Percentiles rank a stretch among this genome's conserved stretches.
phyloP scores from a whole-genome alignment of 305 asterid species.

The Solanum aculeatissimum region DNA sequence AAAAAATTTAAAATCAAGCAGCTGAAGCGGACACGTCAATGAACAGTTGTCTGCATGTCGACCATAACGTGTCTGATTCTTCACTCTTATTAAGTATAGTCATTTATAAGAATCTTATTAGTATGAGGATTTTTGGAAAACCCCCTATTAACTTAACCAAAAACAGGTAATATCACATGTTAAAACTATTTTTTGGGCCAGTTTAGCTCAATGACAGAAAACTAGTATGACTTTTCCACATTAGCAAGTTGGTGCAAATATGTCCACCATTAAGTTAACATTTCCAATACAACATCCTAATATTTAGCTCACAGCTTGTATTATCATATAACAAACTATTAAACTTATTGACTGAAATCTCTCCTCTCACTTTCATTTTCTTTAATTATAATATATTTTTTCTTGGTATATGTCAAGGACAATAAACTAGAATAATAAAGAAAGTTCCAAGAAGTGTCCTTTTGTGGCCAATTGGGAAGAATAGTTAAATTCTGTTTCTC shows the following conservation, averaged over 20 bases:
- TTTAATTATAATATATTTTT: not conserved
- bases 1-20: too few species aligned
- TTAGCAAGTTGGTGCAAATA: not conserved
- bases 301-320: not conserved
- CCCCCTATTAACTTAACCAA: not conserved
- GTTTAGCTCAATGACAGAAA: not conserved
- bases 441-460: slow-evolving; percentile 14
- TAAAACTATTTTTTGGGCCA: not conserved
- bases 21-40: too few species aligned
- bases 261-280: not conserved
- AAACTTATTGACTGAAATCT: not conserved
- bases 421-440: not conserved
- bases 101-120: not conserved
- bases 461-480: not conserved
- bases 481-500: not conserved
- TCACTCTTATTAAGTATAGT: too few species aligned
- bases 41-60: too few species aligned
- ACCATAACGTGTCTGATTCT: too few species aligned
- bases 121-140: not conserved
- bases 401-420: not conserved
- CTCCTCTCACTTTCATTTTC: not conserved
- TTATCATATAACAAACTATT: not conserved
- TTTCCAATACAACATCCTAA: not conserved
- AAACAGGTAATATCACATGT: not conserved
- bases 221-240: not conserved